Evolutionary conservation across 306 rosid genomes (phyloP), one percentile per base, ranked within the genome.

Genomic region (Cicer cuneatum): DNA sequence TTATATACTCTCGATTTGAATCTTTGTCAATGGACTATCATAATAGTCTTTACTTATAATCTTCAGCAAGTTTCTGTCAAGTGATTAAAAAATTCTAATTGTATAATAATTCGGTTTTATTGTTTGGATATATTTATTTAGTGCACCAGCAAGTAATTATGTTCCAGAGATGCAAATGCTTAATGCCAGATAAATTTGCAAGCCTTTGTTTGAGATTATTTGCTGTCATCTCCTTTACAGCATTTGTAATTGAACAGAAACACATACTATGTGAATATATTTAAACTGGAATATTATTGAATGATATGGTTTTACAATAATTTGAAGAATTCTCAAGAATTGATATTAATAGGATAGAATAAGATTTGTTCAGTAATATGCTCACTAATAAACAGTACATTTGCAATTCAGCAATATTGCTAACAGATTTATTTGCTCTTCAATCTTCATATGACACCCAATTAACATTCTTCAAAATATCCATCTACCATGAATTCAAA

Each of bases 401-500:
- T 39, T 48, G 33, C 19, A 40, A 21, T 67, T 40, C 33, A 7
- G 13, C 47, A 12, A 12, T 35, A 56, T 61, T 39, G 35, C 1
- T 11, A 74, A 61, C 18, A 29, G 51, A 24, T 51, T 66, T 71
- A 69, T 72, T 57, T 51, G 59, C 19, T 67, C 70, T 46, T 39
- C 71, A 41, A 0, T 38, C 3, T 43, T 47, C 47, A 52, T 24
- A 43, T 12, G 40, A 8, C 48, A 37, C 12, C 74, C 46, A 40
- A 52, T n/a, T 47, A 68, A 33, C 71, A 64, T 16, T 71, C 65
- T 29, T 79, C 75, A 2, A 9, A 3, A 18, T 19, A 60, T 51
- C 68, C 52, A 74, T 62, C 70, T 72, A 66, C 35, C 24, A 46
- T 53, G 65, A 37, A 16, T 13, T 63, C 15, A 62, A 84, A 46